phyloP scores from a whole-genome alignment of 148 eudicot genomes.

The Nyssa sinensis region DNA sequence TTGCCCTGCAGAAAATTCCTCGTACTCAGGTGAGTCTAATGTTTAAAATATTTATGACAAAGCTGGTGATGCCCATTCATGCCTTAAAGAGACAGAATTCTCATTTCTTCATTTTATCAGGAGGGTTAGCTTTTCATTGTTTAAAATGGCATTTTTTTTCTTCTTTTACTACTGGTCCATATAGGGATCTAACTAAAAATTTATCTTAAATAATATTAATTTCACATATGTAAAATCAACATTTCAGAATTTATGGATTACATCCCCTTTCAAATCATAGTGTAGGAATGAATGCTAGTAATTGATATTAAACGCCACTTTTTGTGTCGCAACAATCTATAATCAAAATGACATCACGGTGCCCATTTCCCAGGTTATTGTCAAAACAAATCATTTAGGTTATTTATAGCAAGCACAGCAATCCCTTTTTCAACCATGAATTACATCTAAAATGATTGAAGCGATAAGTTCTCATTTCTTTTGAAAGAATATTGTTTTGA shows the following conservation, averaged over 20 bases:
- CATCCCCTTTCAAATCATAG: not conserved
- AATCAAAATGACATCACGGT: not conserved
- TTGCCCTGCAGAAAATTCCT: slow-evolving; percentile 39
- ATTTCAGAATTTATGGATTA: not conserved
- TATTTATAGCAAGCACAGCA: no score
- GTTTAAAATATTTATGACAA: not conserved
- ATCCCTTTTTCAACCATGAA: no score
- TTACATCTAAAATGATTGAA: no score
- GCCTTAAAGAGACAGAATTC: not conserved
- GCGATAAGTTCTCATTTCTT: no score
- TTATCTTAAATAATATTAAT: not conserved
- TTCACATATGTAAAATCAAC: not conserved
- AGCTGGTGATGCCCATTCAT: not conserved
- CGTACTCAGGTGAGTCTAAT: slow-evolving; percentile 36
- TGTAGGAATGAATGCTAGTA: not conserved
- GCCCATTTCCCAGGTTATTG: not conserved
- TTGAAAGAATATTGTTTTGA: no score
- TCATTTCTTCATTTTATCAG: not conserved
- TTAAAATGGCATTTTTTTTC: not conserved
- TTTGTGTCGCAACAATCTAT: not conserved
- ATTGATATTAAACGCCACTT: not conserved
- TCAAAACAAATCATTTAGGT: not conserved
- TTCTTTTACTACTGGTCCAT: no score
- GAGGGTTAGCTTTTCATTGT: not conserved
- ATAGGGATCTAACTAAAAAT: no score